phyloP scores from a whole-genome alignment of 345 rosid species.

The Aquilaria yunnanensis region DNA sequence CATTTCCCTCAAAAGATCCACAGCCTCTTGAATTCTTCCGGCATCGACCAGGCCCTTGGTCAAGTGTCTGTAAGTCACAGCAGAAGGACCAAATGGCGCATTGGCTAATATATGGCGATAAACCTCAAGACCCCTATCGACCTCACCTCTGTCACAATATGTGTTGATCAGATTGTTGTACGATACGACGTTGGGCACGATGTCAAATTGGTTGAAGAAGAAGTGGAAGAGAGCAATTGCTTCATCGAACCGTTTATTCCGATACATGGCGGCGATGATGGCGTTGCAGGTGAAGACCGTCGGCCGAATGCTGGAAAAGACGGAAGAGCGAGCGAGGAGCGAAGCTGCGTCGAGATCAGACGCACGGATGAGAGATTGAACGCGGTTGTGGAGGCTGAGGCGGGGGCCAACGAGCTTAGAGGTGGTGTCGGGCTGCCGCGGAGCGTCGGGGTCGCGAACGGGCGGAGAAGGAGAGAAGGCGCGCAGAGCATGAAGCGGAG shows the following conservation, averaged over 20 bases:
- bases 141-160: constrained; percentile 78
- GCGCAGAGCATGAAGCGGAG: constrained; percentile 88
- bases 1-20: constrained; percentile 84
- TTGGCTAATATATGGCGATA: constrained; percentile 60
- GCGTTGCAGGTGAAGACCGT: constrained; percentile 99
- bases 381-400: constrained; percentile 90
- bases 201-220: constrained; percentile 70
- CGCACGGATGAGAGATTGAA: constrained; percentile 93
- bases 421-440: constrained; percentile 90
- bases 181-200: constrained; percentile 90
- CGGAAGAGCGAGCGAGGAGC: constrained; percentile 69
- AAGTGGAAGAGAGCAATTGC: constrained; percentile 70
- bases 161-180: constrained; percentile 88
- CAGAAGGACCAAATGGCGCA: constrained; percentile 79
- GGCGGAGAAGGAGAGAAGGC: constrained; percentile 46
- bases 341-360: constrained; percentile 94
- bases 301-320: constrained; percentile 63
- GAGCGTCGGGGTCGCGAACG: constrained; percentile 86
- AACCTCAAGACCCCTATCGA: constrained; percentile 61
- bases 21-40: constrained; percentile 70
- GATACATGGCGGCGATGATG: constrained; percentile 88
- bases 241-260: constrained; percentile 72
- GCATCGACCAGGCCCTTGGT: constrained; percentile 83
- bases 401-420: constrained; percentile 77
- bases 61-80: constrained; percentile 86